These are phyloP conservation scores for Durusdinium trenchii DNA, from an alignment of 73 alveolate genomes.

Conservation along the genomic window DNA sequence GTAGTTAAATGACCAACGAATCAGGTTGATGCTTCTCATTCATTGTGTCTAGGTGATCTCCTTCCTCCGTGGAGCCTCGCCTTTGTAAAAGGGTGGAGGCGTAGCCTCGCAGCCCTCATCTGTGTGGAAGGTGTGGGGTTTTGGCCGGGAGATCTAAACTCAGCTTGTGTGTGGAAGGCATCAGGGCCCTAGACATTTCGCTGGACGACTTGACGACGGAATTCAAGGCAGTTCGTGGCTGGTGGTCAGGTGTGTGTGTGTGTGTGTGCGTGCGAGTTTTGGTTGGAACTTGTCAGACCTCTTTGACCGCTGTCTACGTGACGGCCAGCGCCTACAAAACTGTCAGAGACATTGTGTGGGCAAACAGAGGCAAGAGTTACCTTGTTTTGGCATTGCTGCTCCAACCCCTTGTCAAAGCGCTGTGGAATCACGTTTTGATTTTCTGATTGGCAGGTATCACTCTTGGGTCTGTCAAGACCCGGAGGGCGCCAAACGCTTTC, in stretches of 20 bases:
- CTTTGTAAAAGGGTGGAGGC: slow-evolving; percentile 6
- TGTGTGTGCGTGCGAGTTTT: neutral
- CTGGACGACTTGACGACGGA: neutral
- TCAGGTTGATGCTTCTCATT: neutral
- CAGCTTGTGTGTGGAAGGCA: no score
- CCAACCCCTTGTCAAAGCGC: neutral
- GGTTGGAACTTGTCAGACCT: neutral
- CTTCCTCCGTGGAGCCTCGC: neutral
- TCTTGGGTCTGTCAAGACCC: neutral
- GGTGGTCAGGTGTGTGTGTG: neutral
- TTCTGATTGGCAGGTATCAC: neutral
- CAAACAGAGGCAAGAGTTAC: neutral
- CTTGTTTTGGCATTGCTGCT: neutral
- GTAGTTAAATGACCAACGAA: no score
- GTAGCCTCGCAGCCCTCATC: neutral
- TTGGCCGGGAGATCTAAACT: no score
- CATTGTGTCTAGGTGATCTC: neutral
- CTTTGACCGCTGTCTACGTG: neutral
- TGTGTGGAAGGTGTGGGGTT: neutral
- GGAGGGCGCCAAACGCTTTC: slow-evolving; percentile 12
- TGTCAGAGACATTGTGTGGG: neutral
- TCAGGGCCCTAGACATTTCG: neutral
- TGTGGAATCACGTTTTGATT: neutral
- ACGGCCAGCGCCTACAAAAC: neutral
- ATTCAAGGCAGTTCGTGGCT: neutral